Evolutionary conservation across 208 protist genomes (phyloP).

Genomic region (Acanthamoeba culbertsoni): DNA sequence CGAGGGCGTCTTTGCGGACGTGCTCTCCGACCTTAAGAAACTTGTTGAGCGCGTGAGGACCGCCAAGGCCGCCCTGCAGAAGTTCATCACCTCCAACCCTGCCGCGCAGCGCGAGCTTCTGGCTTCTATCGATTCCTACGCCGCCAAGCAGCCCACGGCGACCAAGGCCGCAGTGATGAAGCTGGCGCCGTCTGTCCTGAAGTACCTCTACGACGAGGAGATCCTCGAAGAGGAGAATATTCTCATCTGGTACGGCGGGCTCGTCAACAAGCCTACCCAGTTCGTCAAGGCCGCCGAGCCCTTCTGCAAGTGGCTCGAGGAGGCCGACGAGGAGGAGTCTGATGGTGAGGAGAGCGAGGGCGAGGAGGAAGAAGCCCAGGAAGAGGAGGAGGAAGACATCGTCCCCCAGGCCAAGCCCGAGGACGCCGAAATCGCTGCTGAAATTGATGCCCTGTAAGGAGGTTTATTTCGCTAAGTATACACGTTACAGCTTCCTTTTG

Average conservation of each 20-base stretch:
- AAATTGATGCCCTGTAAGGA: constrained; percentile 44
- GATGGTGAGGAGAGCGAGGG: neutral
- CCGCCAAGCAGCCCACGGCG: neutral
- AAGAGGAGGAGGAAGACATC: neutral
- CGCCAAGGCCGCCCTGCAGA: neutral
- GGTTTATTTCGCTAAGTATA: too few species aligned
- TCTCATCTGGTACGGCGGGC: constrained; percentile 46
- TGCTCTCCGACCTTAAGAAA: constrained; percentile 20
- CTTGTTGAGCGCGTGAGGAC: constrained; percentile 28
- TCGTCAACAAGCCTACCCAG: neutral
- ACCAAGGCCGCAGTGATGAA: neutral
- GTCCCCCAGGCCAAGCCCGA: neutral
- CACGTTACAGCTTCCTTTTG: too few species aligned
- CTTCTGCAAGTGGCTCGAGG: constrained; percentile 56
- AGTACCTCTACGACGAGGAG: constrained; percentile 53
- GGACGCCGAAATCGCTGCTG: neutral
- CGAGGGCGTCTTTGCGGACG: constrained; percentile 6
- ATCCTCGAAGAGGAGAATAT: constrained; percentile 48
- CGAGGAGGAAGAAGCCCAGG: neutral
- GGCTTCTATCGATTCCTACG: neutral
- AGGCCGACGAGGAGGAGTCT: constrained; percentile 32
- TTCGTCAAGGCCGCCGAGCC: constrained; percentile 37
- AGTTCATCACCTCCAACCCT: constrained; percentile 29
- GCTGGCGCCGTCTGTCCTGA: constrained; percentile 16
- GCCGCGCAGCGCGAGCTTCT: constrained; percentile 26